Evolutionary conservation across 148 eudicot genomes (phyloP).

Genomic region (Rhododendron kiyosumense): DNA sequence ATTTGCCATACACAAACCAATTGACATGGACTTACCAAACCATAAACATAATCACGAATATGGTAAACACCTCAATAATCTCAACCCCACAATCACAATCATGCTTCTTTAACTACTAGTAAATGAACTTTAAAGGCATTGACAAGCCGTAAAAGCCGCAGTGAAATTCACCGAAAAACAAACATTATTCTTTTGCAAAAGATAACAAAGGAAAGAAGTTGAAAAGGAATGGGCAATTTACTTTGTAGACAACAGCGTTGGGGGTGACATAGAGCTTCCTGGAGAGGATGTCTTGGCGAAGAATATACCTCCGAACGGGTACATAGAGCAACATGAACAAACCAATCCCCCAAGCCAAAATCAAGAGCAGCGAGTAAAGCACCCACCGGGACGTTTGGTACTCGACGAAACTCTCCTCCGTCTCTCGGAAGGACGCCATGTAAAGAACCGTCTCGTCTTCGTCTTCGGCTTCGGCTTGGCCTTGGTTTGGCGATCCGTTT

Average conservation of each 20-base stretch:
- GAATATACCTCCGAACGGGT: slow-evolving; percentile 62
- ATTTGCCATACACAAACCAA: background rate
- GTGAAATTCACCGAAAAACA: background rate
- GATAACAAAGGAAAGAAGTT: background rate
- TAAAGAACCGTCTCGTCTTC: slow-evolving; percentile 38
- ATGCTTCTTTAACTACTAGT: background rate
- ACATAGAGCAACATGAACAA: slow-evolving; percentile 67
- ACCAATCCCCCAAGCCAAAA: slow-evolving; percentile 91
- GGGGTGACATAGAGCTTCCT: slow-evolving; percentile 63
- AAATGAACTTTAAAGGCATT: background rate
- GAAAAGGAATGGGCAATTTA: slow-evolving; percentile 15
- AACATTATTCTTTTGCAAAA: background rate
- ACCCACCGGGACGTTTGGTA: slow-evolving; percentile 63
- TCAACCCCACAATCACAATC: background rate
- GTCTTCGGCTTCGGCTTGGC: slow-evolving; percentile 7
- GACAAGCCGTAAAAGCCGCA: background rate
- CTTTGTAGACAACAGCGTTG: slow-evolving; percentile 71
- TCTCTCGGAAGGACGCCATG: slow-evolving; percentile 60
- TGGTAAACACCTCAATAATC: background rate
- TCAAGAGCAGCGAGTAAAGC: slow-evolving; percentile 53
- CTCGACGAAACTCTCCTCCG: slow-evolving; percentile 65
- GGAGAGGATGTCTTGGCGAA: slow-evolving; percentile 61
- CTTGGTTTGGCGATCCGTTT: slow-evolving; percentile 9
- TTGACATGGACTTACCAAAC: background rate
- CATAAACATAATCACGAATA: background rate